Percentiles rank a stretch among this genome's conserved stretches.
Evolutionary conservation across 2,329 filamentous ascomycete species (phyloP).

Genomic region (Monosporascus ibericus): DNA sequence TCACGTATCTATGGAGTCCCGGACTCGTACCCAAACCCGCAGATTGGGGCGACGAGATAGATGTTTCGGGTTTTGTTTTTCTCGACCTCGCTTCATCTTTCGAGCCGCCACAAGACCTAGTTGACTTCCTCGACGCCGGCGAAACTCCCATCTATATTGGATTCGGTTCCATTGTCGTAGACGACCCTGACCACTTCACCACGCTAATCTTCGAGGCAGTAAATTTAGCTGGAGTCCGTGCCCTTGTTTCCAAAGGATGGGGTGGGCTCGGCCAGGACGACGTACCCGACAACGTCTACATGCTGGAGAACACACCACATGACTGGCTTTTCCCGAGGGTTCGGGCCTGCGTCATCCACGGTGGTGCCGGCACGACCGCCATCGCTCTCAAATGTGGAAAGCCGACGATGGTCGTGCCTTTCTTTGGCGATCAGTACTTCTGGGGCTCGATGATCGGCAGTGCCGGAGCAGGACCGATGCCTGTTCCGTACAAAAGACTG

Average conservation of each 20-base stretch:
- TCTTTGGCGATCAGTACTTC: slow-evolving; percentile 75
- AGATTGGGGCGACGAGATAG: slow-evolving; percentile 64
- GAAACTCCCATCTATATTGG: slow-evolving; percentile 66
- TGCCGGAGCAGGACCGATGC: slow-evolving; percentile 57
- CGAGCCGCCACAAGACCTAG: slow-evolving; percentile 49
- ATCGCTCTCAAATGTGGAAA: slow-evolving; percentile 65
- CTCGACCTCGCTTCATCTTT: slow-evolving; percentile 61
- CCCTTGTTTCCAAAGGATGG: slow-evolving; percentile 71
- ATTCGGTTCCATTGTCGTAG: slow-evolving; percentile 70
- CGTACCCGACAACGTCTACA: slow-evolving; percentile 58
- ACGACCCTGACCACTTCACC: slow-evolving; percentile 64
- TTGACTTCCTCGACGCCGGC: slow-evolving; percentile 49
- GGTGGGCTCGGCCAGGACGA: slow-evolving; percentile 59
- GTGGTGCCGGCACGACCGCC: slow-evolving; percentile 72
- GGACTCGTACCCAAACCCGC: slow-evolving; percentile 59
- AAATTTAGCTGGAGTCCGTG: slow-evolving; percentile 58
- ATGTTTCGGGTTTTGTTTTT: slow-evolving; percentile 75
- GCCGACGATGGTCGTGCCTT: slow-evolving; percentile 71
- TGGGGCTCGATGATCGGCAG: slow-evolving; percentile 66
- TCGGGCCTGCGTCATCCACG: slow-evolving; percentile 64
- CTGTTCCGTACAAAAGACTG: slow-evolving; percentile 63
- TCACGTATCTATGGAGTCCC: slow-evolving; percentile 68
- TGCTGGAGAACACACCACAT: slow-evolving; percentile 69
- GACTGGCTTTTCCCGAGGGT: slow-evolving; percentile 71
- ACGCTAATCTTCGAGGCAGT: slow-evolving; percentile 67